These are phyloP conservation scores for Trebouxia sp. DNA, from an alignment of 139 green algal genomes.

Conservation along the genomic window DNA sequence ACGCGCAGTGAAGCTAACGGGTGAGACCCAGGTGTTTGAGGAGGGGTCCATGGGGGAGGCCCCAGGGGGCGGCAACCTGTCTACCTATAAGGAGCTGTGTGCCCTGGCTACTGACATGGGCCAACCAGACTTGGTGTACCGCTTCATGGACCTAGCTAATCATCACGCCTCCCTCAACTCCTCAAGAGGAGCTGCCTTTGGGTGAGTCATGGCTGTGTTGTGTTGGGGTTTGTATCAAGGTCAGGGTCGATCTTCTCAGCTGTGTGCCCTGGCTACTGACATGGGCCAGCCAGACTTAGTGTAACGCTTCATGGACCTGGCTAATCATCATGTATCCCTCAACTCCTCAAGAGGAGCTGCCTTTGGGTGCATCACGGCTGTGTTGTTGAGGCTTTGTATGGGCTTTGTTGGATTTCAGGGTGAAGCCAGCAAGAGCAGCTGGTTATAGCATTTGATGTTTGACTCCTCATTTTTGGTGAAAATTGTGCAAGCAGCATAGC, in stretches of 20 bases:
- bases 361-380: too few relatives aligned
- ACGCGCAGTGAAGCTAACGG: conserved; percentile 64
- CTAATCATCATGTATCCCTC: conserved; percentile 69
- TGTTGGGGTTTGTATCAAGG: too few relatives aligned
- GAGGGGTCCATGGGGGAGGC: conserved; percentile 55
- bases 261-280: conserved; percentile 87
- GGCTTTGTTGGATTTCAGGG: too few relatives aligned
- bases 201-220: too few relatives aligned
- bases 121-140: conserved; percentile 88
- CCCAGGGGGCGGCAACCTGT: conserved; percentile 56
- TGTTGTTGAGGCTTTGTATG: too few relatives aligned
- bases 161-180: conserved; percentile 70
- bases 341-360: conserved; percentile 78
- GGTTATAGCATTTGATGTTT: too few relatives aligned
- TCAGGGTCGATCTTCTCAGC: too few relatives aligned
- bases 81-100: conserved; percentile 91
- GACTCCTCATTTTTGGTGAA: too few relatives aligned
- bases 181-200: conserved; percentile 80
- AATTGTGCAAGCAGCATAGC: too few relatives aligned
- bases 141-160: conserved; percentile 90
- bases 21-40: conserved; percentile 74
- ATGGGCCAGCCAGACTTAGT: conserved; percentile 91
- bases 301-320: conserved; percentile 89
- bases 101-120: conserved; percentile 86
- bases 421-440: too few relatives aligned